phyloP scores from a whole-genome alignment of 192 early-diverging fungal species.

The Podila epigama region DNA sequence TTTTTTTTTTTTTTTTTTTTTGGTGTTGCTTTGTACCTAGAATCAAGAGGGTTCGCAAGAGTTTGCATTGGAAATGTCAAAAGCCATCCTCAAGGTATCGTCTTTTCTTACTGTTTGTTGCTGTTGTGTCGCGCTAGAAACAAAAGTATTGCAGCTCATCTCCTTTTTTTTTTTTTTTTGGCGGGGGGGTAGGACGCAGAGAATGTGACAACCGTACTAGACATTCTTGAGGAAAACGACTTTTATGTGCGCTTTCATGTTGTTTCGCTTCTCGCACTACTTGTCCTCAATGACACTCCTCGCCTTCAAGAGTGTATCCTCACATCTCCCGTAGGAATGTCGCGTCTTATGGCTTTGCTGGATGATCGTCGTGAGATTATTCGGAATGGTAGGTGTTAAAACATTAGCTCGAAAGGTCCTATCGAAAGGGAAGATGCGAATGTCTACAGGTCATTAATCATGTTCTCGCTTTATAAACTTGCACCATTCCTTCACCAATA shows the following conservation, averaged over 20 bases:
- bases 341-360: conserved; percentile 91
- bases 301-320: conserved; percentile 86
- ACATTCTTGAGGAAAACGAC: conserved; percentile 89
- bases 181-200: conserved; percentile 52
- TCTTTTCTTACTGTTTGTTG: background rate
- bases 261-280: conserved; percentile 83
- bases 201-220: conserved; percentile 84
- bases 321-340: conserved; percentile 83
- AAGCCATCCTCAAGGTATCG: conserved; percentile 21
- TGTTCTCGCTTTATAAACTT: too few relatives aligned
- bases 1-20: background rate
- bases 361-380: conserved; percentile 95
- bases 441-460: too few relatives aligned
- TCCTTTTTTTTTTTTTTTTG: conserved; percentile 50
- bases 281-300: conserved; percentile 67
- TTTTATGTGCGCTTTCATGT: conserved; percentile 95
- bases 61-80: conserved; percentile 29
- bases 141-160: background rate
- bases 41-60: conserved; percentile 26
- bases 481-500: conserved; percentile 45
- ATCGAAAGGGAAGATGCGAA: too few relatives aligned
- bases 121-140: too few relatives aligned
- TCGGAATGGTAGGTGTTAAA: conserved; percentile 87
- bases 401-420: too few relatives aligned
- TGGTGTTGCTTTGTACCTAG: conserved; percentile 3